Base-by-base conservation (phyloP, 1,284 basidiomycete species). In the Rhodotorula sp. region DNA sequence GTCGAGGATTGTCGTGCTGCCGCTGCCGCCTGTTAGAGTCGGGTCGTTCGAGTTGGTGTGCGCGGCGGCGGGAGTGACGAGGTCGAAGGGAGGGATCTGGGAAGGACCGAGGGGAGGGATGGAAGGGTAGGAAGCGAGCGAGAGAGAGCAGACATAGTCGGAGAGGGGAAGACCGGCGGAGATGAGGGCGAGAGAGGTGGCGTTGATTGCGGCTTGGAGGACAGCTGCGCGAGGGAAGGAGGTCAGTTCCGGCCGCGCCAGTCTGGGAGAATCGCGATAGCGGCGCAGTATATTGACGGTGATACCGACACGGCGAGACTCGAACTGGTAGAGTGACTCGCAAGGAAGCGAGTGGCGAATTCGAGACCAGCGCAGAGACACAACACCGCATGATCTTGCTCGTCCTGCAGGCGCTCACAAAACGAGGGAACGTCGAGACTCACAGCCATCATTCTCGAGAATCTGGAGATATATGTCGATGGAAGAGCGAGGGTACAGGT, bases 401-500 rank as follows among this genome's bases (percentile, higher is more conserved):
- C 40, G 13, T 44, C 40, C 40, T 13, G 40, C 40, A 44, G 9
- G 18, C 40, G 40, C 40, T 15, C 40, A 44, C 40, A 4, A 22
- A 60, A 26, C 28, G 15, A 28, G 26, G 20, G 50, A 18, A 28
- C 24, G n/a, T 22, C 34, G 4, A 15, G 15, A 80, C 81, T 66
- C 74, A 81, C 84, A 84, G 44, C 95, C 95, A 78, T 99, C 95
- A 78, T 94, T 90, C 76, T 94, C 90, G 55, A 96, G 83, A 44
- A 99, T 89, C 79, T 95, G 92, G 18, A 99, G 85, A 80, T 89
- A 91, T 69, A 99, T 89, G 80, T 96, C 91, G 79, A 99, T 95
- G 79, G 94, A 88, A 40, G 91, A 91, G 62, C 95, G 88, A 11
- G 95, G 95, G 81, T 95, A 98, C 59, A 98, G 85, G 73, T 86